Conservation (phyloP, 2,329 filamentous ascomycete genomes). For the Dactylellina leptospora region DNA sequence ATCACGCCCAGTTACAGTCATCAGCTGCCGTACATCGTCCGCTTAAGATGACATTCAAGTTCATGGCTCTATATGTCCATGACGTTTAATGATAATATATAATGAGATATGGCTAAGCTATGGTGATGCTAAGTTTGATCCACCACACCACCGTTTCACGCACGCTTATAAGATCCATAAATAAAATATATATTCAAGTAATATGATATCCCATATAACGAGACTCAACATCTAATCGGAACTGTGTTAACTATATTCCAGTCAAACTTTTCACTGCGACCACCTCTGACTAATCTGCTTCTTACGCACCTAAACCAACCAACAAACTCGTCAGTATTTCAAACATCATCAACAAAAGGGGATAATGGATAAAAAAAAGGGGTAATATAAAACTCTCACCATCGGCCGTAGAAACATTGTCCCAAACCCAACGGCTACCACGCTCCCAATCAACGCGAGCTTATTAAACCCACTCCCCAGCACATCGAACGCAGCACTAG, state of each 20-base stretch:
- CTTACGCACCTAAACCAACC: constrained; percentile 61
- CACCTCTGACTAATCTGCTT: constrained; percentile 64
- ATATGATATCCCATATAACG: no score
- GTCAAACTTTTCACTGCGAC: constrained; percentile 30
- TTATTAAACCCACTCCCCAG: constrained; percentile 95
- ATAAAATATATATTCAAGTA: background rate
- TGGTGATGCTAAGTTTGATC: no score
- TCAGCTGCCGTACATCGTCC: no score
- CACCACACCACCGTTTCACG: no score
- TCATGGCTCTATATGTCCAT: no score
- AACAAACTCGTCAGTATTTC: background rate
- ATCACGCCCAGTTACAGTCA: no score
- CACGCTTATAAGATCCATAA: background rate
- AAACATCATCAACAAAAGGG: background rate
- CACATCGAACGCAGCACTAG: constrained; percentile 89
- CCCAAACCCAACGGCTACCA: constrained; percentile 78
- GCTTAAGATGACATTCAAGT: no score
- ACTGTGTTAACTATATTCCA: background rate
- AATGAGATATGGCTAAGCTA: no score
- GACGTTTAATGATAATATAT: no score
- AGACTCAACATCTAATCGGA: background rate
- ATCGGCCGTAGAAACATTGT: constrained; percentile 83
- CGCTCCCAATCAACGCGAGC: constrained; percentile 81
- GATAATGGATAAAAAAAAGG: background rate
- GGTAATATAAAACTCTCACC: constrained; percentile 68